These are phyloP conservation scores for Purshia tridentata DNA, from an alignment of 306 rosid genomes.

Conservation along the genomic window DNA sequence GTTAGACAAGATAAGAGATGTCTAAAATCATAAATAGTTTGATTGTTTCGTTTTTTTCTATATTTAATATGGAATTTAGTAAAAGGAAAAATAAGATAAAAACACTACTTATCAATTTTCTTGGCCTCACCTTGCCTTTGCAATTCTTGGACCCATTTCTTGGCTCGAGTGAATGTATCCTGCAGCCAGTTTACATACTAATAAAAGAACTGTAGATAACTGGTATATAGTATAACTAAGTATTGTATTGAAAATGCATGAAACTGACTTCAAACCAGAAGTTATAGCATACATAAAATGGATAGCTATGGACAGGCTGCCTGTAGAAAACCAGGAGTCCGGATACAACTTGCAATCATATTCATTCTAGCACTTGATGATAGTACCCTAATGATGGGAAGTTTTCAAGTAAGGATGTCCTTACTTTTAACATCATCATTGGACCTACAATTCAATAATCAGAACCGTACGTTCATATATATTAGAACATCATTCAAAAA, in stretches of 20 bases:
- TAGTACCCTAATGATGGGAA: no score
- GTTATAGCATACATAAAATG: not conserved
- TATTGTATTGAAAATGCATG: not conserved
- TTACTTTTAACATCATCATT: no score
- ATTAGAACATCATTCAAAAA: no score
- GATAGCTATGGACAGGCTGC: no score
- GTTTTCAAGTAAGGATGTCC: no score
- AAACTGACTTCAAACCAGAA: not conserved
- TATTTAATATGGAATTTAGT: not conserved
- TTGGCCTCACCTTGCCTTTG: conserved; percentile 65
- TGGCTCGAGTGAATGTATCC: conserved; percentile 83
- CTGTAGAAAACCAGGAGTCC: not conserved
- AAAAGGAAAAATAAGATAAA: not conserved
- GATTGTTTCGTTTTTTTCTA: not conserved
- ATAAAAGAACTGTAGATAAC: not conserved
- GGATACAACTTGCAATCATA: not conserved
- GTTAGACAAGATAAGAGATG: not conserved
- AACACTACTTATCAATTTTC: not conserved
- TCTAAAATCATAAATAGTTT: not conserved
- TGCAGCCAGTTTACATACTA: conserved; percentile 27
- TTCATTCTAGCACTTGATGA: not conserved
- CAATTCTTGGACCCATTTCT: conserved; percentile 88
- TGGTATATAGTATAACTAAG: not conserved
- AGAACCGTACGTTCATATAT: no score
- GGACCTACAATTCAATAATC: no score